Base-by-base conservation (phyloP, 192 early-diverging fungal species). In the Dissophora globulifera region DNA sequence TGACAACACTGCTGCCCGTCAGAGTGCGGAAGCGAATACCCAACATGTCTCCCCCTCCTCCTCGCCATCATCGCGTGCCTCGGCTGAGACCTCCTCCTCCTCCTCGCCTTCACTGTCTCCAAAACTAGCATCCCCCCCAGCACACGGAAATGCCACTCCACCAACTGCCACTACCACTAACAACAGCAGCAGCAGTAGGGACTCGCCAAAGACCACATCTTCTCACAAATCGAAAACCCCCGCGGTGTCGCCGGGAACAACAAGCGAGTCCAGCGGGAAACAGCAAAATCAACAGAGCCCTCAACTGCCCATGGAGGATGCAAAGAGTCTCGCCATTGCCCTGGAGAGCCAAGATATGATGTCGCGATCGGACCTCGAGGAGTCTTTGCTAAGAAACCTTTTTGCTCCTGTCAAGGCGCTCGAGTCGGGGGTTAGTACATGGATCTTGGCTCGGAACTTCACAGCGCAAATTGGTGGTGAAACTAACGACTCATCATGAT, bases 331-430 rank as follows among this genome's bases (percentile, higher is more conserved):
- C 8, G 72, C 72, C 8, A 59, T 76, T 15, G 31, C 58, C 17
- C 61, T 76, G 5, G 64, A 76, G 16, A 59, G 57, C 29, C 51
- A 58, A 35, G 56, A 66, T 10, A 53, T 67, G 40, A 54, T 67
- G 51, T 56, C 72, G 20, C 57, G 72, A 16, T 66, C 72, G 4
- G 72, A 76, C 45, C 58, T 76, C 9, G 72, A 76, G 53, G 58
- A 62, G 30, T 57, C 63, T 0, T 25, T 76, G 8, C 58, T 76
- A 13, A 47, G 52, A 32, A 76, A 76, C 20, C 40, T 76, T 0
- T 76, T 56, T 33, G 42, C 57, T 0, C 50, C 72, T 0, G 58
- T 76, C 33, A 61, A 30, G 33, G 33, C 63, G 16, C 52, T 76
- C 2, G 58, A 62, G 38, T 76, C 72, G 5, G 57, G 67, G 50